Percentiles rank a stretch among this genome's conserved stretches.
Conservation (phyloP, 805 yeast genomes). For the Candida railenensis region DNA sequence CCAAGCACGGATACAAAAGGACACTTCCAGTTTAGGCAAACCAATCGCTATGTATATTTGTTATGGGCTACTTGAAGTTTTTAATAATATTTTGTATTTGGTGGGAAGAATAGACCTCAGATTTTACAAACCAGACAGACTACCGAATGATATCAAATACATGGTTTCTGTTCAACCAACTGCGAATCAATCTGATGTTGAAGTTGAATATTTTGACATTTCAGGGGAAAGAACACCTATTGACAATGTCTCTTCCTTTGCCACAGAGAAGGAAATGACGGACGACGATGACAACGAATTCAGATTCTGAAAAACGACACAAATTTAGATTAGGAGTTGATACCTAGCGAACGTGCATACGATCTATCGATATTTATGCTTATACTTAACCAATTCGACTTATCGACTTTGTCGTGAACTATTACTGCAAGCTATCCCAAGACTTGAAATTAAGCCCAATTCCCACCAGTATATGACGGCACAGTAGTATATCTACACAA, state of each 20-base stretch:
- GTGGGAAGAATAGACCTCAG: conserved; percentile 66
- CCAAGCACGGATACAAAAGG: conserved; percentile 9
- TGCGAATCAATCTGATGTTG: conserved; percentile 23
- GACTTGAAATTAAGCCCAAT: too few species aligned
- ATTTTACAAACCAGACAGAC: conserved; percentile 69
- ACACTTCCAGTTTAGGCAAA: neutral
- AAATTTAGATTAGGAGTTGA: too few species aligned
- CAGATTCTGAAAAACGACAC: conserved; percentile 2
- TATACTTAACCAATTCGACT: too few species aligned
- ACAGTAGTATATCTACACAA: too few species aligned
- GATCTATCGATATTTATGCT: too few species aligned
- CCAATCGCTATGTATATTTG: conserved; percentile 57
- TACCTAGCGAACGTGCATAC: too few species aligned
- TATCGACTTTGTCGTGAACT: too few species aligned
- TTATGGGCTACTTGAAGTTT: conserved; percentile 63
- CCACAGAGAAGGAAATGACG: neutral
- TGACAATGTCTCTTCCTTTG: neutral
- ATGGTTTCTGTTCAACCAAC: conserved; percentile 37
- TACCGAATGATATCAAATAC: conserved; percentile 30
- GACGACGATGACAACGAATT: conserved; percentile 3
- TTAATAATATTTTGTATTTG: conserved; percentile 53
- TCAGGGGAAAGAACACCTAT: conserved; percentile 3
- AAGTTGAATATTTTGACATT: conserved; percentile 6
- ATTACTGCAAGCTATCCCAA: too few species aligned
- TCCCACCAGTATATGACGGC: too few species aligned